Evolutionary conservation across 1,284 basidiomycete species (phyloP).

Genomic region (Cystobasidiaceae sp.): DNA sequence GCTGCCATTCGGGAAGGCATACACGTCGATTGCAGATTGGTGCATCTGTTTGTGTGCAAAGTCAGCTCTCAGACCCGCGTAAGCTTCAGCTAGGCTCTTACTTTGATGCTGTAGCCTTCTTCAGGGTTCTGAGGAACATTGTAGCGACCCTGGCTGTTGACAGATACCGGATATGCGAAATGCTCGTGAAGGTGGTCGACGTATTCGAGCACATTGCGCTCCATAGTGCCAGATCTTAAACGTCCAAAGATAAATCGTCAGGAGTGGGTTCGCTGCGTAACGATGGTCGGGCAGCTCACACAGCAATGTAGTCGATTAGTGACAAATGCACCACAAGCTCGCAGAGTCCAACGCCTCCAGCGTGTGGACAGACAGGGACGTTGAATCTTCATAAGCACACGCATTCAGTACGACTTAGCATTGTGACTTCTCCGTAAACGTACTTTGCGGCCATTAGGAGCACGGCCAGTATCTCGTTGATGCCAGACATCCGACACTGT

Average conservation of each 20-base stretch:
- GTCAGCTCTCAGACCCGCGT: slow-evolving; percentile 48
- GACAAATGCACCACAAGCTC: slow-evolving; percentile 67
- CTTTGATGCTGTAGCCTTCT: slow-evolving; percentile 46
- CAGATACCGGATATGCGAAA: slow-evolving; percentile 80
- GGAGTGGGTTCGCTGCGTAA: not conserved
- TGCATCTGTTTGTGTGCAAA: slow-evolving; percentile 36
- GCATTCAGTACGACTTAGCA: not conserved
- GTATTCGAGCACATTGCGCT: slow-evolving; percentile 79
- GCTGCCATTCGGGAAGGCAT: slow-evolving; percentile 16
- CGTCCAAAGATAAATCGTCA: not conserved
- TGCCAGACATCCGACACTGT: slow-evolving; percentile 83
- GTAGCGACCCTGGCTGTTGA: slow-evolving; percentile 78
- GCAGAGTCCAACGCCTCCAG: slow-evolving; percentile 89
- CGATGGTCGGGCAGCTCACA: too few relatives aligned
- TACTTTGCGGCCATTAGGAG: slow-evolving; percentile 90
- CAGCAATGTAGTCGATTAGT: slow-evolving; percentile 82
- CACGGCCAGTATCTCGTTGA: slow-evolving; percentile 89
- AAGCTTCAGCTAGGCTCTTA: slow-evolving; percentile 44
- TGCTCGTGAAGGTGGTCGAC: slow-evolving; percentile 90
- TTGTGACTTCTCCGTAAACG: slow-evolving; percentile 34
- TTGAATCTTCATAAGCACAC: slow-evolving; percentile 57
- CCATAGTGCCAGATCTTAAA: slow-evolving; percentile 69
- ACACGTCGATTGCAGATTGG: slow-evolving; percentile 13
- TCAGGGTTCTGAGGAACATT: slow-evolving; percentile 51
- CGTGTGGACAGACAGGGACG: slow-evolving; percentile 85